These are phyloP conservation scores for Emergomyces orientalis DNA, from an alignment of 2,329 filamentous ascomycete species.

Conservation along the genomic window DNA sequence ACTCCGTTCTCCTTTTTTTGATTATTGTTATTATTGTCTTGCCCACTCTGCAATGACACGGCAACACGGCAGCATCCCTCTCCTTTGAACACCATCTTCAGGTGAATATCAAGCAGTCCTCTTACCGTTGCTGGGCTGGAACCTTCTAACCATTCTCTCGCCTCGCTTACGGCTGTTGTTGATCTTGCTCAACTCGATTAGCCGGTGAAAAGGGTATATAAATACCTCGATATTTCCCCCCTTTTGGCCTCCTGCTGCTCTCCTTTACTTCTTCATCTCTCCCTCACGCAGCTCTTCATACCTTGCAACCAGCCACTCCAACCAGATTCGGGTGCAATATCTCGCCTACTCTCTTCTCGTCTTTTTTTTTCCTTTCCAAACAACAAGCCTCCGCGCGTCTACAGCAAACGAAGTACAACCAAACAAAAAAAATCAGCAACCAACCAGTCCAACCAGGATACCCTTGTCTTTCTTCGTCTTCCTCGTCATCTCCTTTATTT, in stretches of 20 bases:
- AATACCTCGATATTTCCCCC: neutral
- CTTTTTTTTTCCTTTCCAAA: neutral
- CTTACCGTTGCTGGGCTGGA: neutral
- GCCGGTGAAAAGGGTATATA: neutral
- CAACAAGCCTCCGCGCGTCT: neutral
- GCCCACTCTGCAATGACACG: neutral
- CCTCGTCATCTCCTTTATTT: neutral
- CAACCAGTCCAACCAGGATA: neutral
- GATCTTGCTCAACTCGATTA: neutral
- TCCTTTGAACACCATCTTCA: too few species aligned
- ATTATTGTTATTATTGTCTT: too few species aligned
- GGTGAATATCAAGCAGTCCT: neutral
- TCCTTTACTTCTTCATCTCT: neutral
- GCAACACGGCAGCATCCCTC: too few species aligned
- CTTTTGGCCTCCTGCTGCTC: neutral
- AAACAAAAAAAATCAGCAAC: neutral
- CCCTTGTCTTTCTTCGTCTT: neutral
- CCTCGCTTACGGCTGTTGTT: neutral
- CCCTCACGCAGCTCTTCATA: neutral
- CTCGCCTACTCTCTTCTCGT: neutral
- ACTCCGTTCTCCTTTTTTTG: too few species aligned
- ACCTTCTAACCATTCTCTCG: neutral
- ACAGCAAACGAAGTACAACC: neutral
- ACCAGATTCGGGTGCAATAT: too few species aligned
- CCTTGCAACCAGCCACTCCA: too few species aligned